Percentiles rank a stretch among this genome's conserved stretches.
Conservation (phyloP, 1,284 basidiomycete species). For the Tilletia horrida region DNA sequence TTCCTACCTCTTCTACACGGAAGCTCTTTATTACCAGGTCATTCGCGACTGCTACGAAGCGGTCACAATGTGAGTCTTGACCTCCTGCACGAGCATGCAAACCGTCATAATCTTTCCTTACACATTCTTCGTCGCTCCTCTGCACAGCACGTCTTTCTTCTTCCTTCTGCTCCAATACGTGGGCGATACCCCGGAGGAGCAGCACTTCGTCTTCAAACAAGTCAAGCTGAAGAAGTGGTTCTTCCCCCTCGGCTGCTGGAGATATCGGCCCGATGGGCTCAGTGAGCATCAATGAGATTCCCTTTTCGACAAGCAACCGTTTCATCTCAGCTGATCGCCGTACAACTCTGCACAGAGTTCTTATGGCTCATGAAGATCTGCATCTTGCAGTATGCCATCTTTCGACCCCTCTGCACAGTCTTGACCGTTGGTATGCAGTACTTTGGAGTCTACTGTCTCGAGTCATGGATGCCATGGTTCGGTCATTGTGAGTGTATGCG, state of each 20-base stretch:
- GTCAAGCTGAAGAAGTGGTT: constrained; percentile 66
- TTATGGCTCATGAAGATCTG: constrained; percentile 75
- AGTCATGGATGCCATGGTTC: constrained; percentile 68
- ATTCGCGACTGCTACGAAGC: constrained; percentile 50
- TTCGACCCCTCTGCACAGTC: constrained; percentile 67
- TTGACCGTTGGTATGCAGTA: constrained; percentile 66
- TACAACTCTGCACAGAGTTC: constrained; percentile 60
- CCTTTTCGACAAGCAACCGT: neutral
- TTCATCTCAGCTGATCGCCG: constrained; percentile 57
- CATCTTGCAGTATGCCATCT: constrained; percentile 73
- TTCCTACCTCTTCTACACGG: constrained; percentile 65
- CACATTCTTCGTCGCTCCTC: neutral
- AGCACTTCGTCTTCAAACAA: constrained; percentile 63
- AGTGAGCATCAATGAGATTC: neutral
- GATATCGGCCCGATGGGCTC: constrained; percentile 61
- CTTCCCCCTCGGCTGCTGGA: constrained; percentile 66
- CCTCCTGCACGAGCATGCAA: neutral
- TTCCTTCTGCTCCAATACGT: constrained; percentile 71
- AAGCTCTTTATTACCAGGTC: constrained; percentile 53
- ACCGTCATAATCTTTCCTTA: neutral
- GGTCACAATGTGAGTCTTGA: constrained; percentile 31
- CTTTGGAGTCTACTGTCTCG: constrained; percentile 68
- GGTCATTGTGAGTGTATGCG: constrained; percentile 60
- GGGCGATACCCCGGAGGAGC: constrained; percentile 65
- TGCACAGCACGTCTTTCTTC: constrained; percentile 68